Conservation (phyloP, 2,329 filamentous ascomycete genomes). For the Epichloe hybrida region DNA sequence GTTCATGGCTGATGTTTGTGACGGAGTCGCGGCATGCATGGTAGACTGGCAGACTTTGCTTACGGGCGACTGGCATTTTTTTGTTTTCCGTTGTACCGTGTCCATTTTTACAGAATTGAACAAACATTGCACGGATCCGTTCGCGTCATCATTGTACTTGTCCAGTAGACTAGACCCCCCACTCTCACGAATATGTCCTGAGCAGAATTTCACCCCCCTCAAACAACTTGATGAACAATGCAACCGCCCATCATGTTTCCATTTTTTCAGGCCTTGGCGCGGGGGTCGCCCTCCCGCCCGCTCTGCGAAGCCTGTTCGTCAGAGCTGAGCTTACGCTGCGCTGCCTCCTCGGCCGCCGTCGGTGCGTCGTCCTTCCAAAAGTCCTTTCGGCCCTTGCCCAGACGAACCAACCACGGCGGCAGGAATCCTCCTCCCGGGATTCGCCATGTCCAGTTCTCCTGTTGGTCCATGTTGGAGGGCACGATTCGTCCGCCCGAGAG, state of each 20-base stretch:
- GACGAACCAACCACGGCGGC: constrained; percentile 58
- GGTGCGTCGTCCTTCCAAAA: constrained; percentile 46
- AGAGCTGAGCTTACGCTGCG: constrained; percentile 8
- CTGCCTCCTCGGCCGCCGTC: constrained; percentile 3
- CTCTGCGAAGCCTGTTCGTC: constrained; percentile 9
- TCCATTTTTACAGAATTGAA: too few species aligned
- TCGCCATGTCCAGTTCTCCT: constrained; percentile 70
- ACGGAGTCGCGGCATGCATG: too few species aligned
- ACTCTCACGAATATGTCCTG: too few species aligned
- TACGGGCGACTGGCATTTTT: too few species aligned
- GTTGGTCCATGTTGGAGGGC: constrained; percentile 60
- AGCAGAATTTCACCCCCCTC: too few species aligned
- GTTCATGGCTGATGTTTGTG: too few species aligned
- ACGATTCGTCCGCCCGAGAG: constrained; percentile 54
- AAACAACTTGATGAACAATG: too few species aligned
- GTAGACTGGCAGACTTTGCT: too few species aligned
- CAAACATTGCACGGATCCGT: too few species aligned
- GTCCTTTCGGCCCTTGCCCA: constrained; percentile 52
- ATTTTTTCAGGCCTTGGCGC: background rate
- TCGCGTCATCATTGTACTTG: too few species aligned
- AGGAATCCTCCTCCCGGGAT: constrained; percentile 63
- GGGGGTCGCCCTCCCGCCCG: background rate
- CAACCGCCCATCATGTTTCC: background rate
- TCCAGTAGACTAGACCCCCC: too few species aligned
- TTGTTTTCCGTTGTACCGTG: too few species aligned